phyloP scores from a whole-genome alignment of 768 basidiomycete genomes.

The Tricholoma terreum region DNA sequence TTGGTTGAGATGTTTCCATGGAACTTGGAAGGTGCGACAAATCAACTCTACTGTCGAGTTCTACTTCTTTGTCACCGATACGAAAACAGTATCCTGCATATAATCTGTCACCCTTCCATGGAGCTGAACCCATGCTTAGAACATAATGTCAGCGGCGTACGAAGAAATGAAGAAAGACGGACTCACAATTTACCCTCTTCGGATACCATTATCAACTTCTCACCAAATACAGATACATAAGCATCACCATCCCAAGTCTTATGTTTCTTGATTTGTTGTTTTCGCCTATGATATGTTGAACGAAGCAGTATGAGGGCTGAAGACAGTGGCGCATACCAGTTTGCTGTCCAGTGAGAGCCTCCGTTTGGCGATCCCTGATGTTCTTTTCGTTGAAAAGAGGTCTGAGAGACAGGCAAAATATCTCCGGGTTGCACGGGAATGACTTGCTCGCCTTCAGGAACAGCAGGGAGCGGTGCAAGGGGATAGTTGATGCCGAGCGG shows the following conservation, averaged over 20 bases:
- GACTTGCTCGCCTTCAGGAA: constrained; percentile 19
- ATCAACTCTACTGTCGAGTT: constrained; percentile 52
- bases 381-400: constrained; percentile 12
- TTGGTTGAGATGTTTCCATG: constrained; percentile 6
- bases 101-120: constrained; percentile 58
- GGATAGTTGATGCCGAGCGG: constrained; percentile 22
- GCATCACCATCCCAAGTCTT: constrained; percentile 87
- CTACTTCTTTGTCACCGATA: constrained; percentile 60
- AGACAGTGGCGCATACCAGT: constrained; percentile 44
- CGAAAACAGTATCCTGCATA: constrained; percentile 42
- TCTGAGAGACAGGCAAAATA: constrained; percentile 22
- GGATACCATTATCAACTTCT: constrained; percentile 58
- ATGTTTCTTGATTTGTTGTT: constrained; percentile 69
- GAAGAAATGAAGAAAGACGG: constrained; percentile 14
- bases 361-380: constrained; percentile 7
- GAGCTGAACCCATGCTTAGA: constrained; percentile 55
- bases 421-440: constrained; percentile 41
- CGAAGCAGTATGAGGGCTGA: neutral
- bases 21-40: constrained; percentile 50
- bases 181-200: constrained; percentile 70
- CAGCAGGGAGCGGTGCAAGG: constrained; percentile 14
- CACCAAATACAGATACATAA: constrained; percentile 50
- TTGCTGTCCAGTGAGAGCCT: constrained; percentile 61
- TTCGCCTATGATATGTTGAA: constrained; percentile 50
- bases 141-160: neutral